A percentile compares a stretch with the other conserved stretches of the same genome.
Evolutionary conservation across 192 early-diverging fungal genomes (phyloP).

Genomic region (Jimgerdemannia flammicorona): DNA sequence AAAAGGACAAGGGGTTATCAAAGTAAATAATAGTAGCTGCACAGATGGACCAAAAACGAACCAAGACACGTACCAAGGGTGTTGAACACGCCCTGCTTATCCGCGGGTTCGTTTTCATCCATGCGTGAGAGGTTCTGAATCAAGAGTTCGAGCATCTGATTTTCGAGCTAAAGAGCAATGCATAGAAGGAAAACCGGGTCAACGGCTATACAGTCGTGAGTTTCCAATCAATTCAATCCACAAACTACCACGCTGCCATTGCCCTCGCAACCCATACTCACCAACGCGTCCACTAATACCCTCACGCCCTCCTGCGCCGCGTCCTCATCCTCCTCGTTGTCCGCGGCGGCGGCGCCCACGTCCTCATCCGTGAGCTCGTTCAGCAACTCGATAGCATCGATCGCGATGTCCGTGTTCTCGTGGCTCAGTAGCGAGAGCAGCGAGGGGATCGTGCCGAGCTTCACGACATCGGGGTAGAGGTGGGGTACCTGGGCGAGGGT

Average conservation of each 20-base stretch:
- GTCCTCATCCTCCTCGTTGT: conserved; percentile 60
- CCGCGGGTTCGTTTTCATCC: conserved; percentile 71
- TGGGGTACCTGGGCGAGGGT: conserved; percentile 78
- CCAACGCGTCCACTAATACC: conserved; percentile 62
- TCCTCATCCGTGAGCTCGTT: conserved; percentile 94
- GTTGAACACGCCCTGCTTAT: conserved; percentile 84
- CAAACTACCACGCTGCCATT: neutral
- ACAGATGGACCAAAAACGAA: neutral
- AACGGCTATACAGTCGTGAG: neutral
- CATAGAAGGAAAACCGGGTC: neutral
- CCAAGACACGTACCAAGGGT: conserved; percentile 48
- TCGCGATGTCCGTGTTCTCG: conserved; percentile 92
- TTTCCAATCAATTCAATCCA: neutral
- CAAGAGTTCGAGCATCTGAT: conserved; percentile 70
- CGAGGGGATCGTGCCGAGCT: conserved; percentile 58
- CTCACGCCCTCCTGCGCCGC: conserved; percentile 53
- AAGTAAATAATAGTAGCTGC: neutral
- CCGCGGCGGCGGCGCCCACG: conserved; percentile 47
- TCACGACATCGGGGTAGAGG: conserved; percentile 67
- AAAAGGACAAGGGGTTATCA: neutral
- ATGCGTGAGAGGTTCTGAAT: conserved; percentile 78
- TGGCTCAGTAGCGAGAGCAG: conserved; percentile 80
- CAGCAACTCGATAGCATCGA: conserved; percentile 80
- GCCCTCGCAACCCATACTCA: conserved; percentile 25
- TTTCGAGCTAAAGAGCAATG: conserved; percentile 30